Evolutionary conservation across 2,329 filamentous ascomycete species (phyloP).

Genomic region (Penicillium sp.): DNA sequence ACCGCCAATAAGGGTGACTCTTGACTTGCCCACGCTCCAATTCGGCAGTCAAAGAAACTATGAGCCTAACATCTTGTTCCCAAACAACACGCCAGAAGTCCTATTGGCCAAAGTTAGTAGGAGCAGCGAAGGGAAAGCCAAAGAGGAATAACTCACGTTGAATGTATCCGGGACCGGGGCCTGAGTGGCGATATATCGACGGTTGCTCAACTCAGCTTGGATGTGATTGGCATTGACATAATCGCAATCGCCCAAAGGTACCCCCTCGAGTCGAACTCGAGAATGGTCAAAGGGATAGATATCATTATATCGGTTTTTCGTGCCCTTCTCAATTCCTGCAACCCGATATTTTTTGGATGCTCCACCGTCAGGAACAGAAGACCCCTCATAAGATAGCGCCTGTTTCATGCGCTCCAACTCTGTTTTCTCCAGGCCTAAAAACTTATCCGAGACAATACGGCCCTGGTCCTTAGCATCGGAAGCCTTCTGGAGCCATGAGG

Average conservation of each 20-base stretch:
- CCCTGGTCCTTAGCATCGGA: constrained; percentile 72
- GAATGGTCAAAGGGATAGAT: constrained; percentile 96
- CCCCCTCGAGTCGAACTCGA: constrained; percentile 76
- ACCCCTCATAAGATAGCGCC: constrained; percentile 66
- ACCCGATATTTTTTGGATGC: constrained; percentile 66
- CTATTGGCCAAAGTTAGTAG: constrained; percentile 48
- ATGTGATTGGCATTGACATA: constrained; percentile 95
- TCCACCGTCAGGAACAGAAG: constrained; percentile 46
- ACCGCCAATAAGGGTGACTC: constrained; percentile 91
- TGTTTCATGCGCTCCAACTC: constrained; percentile 94
- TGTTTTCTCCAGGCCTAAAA: constrained; percentile 78
- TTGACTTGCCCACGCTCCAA: constrained; percentile 91
- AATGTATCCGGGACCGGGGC: constrained; percentile 92
- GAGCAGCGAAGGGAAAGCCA: background rate
- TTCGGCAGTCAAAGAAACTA: constrained; percentile 96
- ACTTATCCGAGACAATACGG: constrained; percentile 79
- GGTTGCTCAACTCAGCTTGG: constrained; percentile 78
- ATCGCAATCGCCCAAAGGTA: constrained; percentile 73
- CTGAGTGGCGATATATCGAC: constrained; percentile 93
- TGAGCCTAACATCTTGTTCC: constrained; percentile 93
- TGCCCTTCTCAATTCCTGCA: constrained; percentile 90
- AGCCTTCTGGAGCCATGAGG: constrained; percentile 76
- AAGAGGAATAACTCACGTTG: constrained; percentile 62
- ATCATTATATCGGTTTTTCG: constrained; percentile 96
- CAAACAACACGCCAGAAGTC: constrained; percentile 98